Base-by-base conservation (phyloP, 129 eudicot species). In the Tagetes patula region DNA sequence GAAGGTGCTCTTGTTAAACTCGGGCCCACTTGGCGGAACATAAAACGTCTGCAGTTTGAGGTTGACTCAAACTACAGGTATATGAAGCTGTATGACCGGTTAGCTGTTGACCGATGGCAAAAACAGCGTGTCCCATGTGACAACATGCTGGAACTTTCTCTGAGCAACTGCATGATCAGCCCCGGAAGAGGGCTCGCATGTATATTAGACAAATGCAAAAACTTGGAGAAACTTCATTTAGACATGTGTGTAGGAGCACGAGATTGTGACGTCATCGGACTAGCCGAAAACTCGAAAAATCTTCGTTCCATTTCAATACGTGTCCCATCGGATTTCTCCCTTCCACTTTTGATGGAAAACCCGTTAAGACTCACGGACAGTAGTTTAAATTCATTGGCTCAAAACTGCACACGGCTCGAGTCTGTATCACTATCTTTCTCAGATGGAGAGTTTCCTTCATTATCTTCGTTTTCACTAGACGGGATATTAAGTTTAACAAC, bases 121-220 rank as follows among this genome's bases (percentile, higher is more conserved):
- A 82, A 76, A 71, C 98, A 89, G 70, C 50, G 58, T 58, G 65
- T 87, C 52, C 89, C 91, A 0, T 92, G 98, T 77, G 91, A 87
- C n/a, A 92, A 71, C 75, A 82, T 91, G 91, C 20, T 63, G 39
- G 97, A 91, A 68, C 86, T 91, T 50, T 73, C 69, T 8, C 64
- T 92, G 58, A 89, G 81, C 70, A 89, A 92, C 66, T 86, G 98
- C 67, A 85, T 92, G 60, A 83, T 87, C 42, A 84, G 80, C 77
- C 96, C 94, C 0, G 96, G 98, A 4, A 78, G 89, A 79, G 98
- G 98, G 31, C 86, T 92, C 6, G 96, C 98, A 33, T 89, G 98
- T 82, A 78, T 92, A 20, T 60, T 92, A n/a, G 88, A 75, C 10
- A 89, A 85, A 67, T 92, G 98, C 80, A 73, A 77, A 72, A 89